A percentile compares a stretch with the other conserved stretches of the same genome.
phyloP scores from a whole-genome alignment of 352 stramenopile species.

The Pythium oligandrum region DNA sequence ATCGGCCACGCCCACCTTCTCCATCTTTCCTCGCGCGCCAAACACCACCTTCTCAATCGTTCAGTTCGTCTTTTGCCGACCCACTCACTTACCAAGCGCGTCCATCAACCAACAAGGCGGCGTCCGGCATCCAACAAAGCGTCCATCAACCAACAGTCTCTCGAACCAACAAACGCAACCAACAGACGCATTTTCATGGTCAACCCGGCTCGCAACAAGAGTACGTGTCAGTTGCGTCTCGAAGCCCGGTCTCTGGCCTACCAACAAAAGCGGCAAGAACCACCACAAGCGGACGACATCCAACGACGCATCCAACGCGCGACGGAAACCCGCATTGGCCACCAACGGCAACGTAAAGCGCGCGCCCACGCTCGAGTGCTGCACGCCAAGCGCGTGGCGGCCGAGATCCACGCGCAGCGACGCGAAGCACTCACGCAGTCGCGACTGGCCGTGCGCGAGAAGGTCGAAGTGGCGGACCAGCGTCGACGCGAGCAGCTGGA shows the following conservation, averaged over 20 bases:
- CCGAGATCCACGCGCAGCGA: slow-evolving; percentile 43
- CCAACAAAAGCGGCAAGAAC: slow-evolving; percentile 14
- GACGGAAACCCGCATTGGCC: slow-evolving; percentile 35
- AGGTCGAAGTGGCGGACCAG: slow-evolving; percentile 39
- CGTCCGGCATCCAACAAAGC: too few species aligned
- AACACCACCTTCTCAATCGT: slow-evolving; percentile 1
- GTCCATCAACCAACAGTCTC: too few species aligned
- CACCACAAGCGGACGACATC: background rate
- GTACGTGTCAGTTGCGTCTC: slow-evolving; percentile 64
- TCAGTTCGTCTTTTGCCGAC: too few species aligned
- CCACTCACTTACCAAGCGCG: too few species aligned
- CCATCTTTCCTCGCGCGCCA: background rate
- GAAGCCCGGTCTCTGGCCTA: slow-evolving; percentile 46
- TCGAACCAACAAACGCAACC: too few species aligned
- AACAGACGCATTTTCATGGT: slow-evolving; percentile 23
- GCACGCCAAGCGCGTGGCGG: slow-evolving; percentile 50
- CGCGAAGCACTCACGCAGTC: slow-evolving; percentile 31
- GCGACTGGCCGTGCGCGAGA: slow-evolving; percentile 29
- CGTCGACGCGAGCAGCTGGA: slow-evolving; percentile 39
- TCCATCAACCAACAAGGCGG: too few species aligned
- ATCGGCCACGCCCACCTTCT: background rate
- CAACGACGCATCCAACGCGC: slow-evolving; percentile 38
- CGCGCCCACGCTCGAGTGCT: slow-evolving; percentile 43
- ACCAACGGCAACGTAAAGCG: slow-evolving; percentile 34
- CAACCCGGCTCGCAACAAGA: slow-evolving; percentile 41